phyloP scores from a whole-genome alignment of 345 rosid species.

The Dimocarpus longan region DNA sequence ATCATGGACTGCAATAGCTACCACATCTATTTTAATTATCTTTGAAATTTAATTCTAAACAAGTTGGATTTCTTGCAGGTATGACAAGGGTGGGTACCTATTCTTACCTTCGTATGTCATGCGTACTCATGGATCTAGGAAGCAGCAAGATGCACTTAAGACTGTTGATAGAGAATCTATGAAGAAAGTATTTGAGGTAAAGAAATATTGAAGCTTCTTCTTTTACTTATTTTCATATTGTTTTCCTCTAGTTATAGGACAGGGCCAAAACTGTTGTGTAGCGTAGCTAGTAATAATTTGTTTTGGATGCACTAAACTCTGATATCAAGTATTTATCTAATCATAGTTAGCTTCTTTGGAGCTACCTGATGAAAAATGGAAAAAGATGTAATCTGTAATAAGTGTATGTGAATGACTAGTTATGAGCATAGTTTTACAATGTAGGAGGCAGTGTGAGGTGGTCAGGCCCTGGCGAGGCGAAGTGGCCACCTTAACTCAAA shows the following conservation, averaged over 20 bases:
- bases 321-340: background rate
- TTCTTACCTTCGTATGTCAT: conserved; percentile 91
- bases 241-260: background rate
- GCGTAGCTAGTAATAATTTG: background rate
- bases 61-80: conserved; percentile 45
- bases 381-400: background rate
- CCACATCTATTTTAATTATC: conserved; percentile 5
- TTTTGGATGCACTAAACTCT: background rate
- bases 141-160: conserved; percentile 71
- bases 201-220: background rate
- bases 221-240: background rate
- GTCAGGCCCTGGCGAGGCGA: no score
- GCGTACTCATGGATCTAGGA: conserved; percentile 96
- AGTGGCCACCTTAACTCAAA: no score
- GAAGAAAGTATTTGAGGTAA: conserved; percentile 81
- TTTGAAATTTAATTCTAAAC: background rate
- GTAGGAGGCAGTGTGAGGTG: no score
- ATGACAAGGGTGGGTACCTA: conserved; percentile 88
- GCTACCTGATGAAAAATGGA: background rate
- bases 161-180: conserved; percentile 50
- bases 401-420: background rate
- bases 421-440: no score
- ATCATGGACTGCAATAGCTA: background rate
- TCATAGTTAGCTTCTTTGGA: background rate
- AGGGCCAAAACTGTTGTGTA: conserved; percentile 3